phyloP scores from a whole-genome alignment of 2,329 filamentous ascomycete genomes.

The Paecilomyces sp. region DNA sequence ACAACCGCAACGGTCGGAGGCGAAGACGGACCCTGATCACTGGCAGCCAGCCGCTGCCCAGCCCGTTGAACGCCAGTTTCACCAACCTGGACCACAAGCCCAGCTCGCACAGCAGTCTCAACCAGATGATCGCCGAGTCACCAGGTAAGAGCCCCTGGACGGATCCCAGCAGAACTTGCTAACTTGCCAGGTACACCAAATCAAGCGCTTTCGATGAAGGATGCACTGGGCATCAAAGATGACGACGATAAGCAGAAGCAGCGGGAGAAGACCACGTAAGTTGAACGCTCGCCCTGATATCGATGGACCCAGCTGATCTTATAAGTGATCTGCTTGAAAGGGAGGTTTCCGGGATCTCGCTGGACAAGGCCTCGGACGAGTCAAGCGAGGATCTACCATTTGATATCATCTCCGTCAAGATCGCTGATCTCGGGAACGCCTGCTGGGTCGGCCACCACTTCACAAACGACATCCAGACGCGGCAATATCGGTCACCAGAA shows the following conservation, averaged over 20 bases:
- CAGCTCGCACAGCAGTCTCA: constrained; percentile 66
- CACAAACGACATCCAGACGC: constrained; percentile 97
- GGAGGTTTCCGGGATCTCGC: constrained; percentile 89
- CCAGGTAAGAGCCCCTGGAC: constrained; percentile 45
- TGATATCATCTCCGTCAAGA: constrained; percentile 95
- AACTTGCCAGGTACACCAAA: constrained; percentile 40
- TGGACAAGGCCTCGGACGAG: constrained; percentile 59
- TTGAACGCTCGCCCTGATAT: constrained; percentile 11
- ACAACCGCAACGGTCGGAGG: constrained; percentile 83
- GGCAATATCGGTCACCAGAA: constrained; percentile 94
- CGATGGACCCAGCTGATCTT: neutral
- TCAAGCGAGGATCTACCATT: constrained; percentile 30
- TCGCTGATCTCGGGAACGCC: constrained; percentile 94
- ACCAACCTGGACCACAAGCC: constrained; percentile 62
- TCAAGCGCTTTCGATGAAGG: constrained; percentile 50
- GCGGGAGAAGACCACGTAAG: constrained; percentile 90
- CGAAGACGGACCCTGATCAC: constrained; percentile 91
- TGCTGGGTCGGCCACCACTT: constrained; percentile 99
- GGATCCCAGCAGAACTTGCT: constrained; percentile 25
- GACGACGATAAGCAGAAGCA: constrained; percentile 66
- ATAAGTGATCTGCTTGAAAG: constrained; percentile 79
- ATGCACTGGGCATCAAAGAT: constrained; percentile 45
- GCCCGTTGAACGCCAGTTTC: constrained; percentile 88
- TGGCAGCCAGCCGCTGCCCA: constrained; percentile 90
- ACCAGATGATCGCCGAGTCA: constrained; percentile 70